phyloP scores from a whole-genome alignment of 73 alveolate genomes.

The Paramecium sonneborni region DNA sequence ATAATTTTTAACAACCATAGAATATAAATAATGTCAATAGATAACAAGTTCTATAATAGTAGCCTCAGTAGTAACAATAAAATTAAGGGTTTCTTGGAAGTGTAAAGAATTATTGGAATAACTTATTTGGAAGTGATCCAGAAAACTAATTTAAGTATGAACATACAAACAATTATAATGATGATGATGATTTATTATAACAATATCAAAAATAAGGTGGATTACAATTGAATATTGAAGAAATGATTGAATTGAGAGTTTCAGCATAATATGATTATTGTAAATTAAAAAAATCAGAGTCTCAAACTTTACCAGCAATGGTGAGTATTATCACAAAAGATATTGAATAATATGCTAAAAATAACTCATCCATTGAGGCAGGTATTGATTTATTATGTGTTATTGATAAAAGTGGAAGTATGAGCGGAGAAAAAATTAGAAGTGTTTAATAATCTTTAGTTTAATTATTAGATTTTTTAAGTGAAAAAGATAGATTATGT shows the following conservation, averaged over 20 bases:
- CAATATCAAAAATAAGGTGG: not conserved
- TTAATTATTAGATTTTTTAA: constrained; percentile 18
- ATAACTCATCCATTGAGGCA: not conserved
- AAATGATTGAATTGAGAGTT: not conserved
- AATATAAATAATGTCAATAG: not conserved
- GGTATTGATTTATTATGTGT: constrained; percentile 66
- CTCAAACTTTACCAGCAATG: constrained; percentile 11
- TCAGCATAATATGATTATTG: not conserved
- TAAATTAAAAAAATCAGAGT: not conserved
- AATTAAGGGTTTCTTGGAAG: not conserved
- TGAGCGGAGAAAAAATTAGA: constrained; percentile 34
- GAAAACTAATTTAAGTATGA: not conserved
- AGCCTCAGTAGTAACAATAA: not conserved
- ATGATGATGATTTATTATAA: not conserved
- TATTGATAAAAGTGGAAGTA: constrained; percentile 66
- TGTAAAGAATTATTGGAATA: not conserved
- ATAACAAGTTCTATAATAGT: not conserved
- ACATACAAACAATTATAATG: not conserved
- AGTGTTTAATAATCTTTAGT: constrained; percentile 41
- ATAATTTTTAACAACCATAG: not conserved
- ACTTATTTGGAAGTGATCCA: not conserved
- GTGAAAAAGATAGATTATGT: constrained; percentile 66
- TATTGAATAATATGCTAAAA: not conserved
- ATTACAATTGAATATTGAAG: not conserved
- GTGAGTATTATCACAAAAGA: not conserved